Base-by-base conservation (phyloP, 306 rosid genomes). In the Cicer yamashitae region DNA sequence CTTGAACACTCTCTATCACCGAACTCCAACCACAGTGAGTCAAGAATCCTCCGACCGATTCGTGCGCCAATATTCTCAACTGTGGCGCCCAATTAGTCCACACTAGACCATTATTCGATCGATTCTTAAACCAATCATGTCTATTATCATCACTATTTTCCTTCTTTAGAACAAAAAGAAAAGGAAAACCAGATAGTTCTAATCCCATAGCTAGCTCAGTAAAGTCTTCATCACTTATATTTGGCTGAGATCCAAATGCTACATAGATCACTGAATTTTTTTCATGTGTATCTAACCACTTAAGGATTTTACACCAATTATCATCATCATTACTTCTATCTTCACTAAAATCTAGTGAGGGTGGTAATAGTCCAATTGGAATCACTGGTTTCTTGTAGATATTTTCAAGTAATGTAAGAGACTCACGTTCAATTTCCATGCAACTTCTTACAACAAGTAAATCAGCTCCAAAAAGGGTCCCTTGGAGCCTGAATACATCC, bases 11-110 rank as follows among this genome's bases (percentile, higher is more conserved):
- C 38, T 57, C 63, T 20, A 57, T 22, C 7, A 20, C 63, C 22
- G 63, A 83, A 34, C 83, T 62, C 86, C 83, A 83, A 44, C 86
- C 86, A 5, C 77, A 73, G 48, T 78, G 86, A 17, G 39, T 67
- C 77, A 82, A 37, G 38, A 78, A 78, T 22, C 83, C 83, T 8
- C 86, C 86, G 1, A 78, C 54, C 0, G 80, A 67, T 3, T 67
- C 10, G 15, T 82, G 86, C 0, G 47, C 54, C 22, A 82, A 54
- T 30, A 82, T 67, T 3, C 47, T 78, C 43, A 74, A 5, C 51
- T 82, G 86, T 0, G 86, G 86, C 7, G 18, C 83, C 86, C 83
- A 78, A 1, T 3, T 51, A 0, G 15, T 74, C 56, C 83, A 67
- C 39, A 82, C 69, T 12, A 78, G 1, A 1, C 83, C 83, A 6